phyloP scores from a whole-genome alignment of 345 rosid genomes.

The Diplotaxis tenuifolia region DNA sequence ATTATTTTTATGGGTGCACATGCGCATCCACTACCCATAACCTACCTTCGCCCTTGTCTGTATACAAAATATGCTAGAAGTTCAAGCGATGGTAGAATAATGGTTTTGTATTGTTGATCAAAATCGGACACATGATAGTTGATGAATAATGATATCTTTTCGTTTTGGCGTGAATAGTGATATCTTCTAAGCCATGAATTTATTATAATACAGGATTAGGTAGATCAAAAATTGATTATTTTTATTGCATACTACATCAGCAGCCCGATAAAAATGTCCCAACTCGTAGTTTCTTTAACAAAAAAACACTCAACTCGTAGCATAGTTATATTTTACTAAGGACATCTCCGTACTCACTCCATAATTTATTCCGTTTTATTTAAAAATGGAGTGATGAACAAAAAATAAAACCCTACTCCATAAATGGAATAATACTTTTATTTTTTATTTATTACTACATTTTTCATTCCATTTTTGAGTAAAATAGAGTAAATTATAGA shows the following conservation, averaged over 20 bases:
- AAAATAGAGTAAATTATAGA: too few species aligned
- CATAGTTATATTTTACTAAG: too few species aligned
- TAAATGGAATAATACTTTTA: too few species aligned
- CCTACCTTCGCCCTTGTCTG: not conserved
- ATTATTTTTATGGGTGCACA: not conserved
- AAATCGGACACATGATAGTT: not conserved
- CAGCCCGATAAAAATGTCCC: not conserved
- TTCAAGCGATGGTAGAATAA: slow-evolving; percentile 2
- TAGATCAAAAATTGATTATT: not conserved
- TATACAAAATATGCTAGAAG: not conserved
- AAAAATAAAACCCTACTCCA: too few species aligned
- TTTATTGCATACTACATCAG: not conserved
- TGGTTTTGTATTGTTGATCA: not conserved
- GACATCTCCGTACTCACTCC: too few species aligned
- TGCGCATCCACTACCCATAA: not conserved
- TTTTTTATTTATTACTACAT: too few species aligned
- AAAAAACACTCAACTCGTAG: not conserved
- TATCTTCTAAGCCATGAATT: not conserved
- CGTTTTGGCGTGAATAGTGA: not conserved
- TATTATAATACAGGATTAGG: not conserved
- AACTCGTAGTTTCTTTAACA: not conserved
- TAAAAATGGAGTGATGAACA: too few species aligned
- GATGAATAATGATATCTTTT: not conserved
- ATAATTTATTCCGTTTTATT: too few species aligned
- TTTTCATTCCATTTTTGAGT: too few species aligned